These are phyloP conservation scores for Penicillium desertorum DNA, from an alignment of 495 filamentous ascomycete genomes.

Conservation along the genomic window DNA sequence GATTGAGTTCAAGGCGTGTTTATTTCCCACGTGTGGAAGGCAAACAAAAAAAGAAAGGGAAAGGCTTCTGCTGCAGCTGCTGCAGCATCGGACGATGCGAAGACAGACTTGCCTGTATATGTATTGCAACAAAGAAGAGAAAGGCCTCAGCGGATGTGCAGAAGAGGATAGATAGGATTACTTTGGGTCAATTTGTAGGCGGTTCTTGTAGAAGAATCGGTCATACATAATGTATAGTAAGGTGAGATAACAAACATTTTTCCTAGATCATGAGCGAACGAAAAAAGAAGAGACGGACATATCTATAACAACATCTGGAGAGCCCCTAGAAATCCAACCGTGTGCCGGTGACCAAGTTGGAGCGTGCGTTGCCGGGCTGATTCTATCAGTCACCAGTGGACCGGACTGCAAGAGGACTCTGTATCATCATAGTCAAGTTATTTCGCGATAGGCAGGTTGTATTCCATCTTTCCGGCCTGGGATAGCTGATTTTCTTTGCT, in stretches of 20 bases:
- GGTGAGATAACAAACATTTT: neutral
- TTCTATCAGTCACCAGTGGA: conserved; percentile 19
- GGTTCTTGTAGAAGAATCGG: neutral
- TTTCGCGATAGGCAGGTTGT: conserved; percentile 5
- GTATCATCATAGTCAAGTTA: conserved; percentile 3
- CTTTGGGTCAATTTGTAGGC: conserved; percentile 1
- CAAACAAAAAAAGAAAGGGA: conserved; percentile 3
- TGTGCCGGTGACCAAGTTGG: conserved; percentile 19
- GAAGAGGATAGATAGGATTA: neutral
- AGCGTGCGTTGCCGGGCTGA: conserved; percentile 24
- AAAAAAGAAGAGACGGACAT: neutral
- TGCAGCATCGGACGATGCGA: conserved; percentile 13
- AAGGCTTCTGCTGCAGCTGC: conserved; percentile 1
- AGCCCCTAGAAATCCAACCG: conserved; percentile 6
- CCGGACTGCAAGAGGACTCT: conserved; percentile 9
- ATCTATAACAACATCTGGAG: conserved; percentile 9
- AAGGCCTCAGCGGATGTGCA: neutral
- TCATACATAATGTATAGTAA: neutral
- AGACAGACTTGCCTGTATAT: neutral
- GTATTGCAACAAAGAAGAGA: neutral
- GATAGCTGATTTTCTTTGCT: neutral
- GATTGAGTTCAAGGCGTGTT: neutral
- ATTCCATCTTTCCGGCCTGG: conserved; percentile 8
- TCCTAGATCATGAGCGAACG: conserved; percentile 1
- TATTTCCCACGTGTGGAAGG: neutral